phyloP scores from a whole-genome alignment of 208 protist genomes.

The Acanthamoeba divionensis region DNA sequence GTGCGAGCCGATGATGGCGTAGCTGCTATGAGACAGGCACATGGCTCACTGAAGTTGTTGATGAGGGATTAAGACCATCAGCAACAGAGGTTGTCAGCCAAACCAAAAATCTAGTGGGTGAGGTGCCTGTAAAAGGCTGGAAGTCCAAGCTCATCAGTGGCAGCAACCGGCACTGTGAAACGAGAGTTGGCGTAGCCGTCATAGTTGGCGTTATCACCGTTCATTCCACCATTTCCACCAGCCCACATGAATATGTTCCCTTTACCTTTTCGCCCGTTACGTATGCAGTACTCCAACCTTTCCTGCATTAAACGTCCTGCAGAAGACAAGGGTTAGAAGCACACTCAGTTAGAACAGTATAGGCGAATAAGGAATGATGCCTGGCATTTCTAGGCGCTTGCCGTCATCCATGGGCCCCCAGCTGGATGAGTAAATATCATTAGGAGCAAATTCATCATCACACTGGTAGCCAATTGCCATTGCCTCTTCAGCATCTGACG shows the following conservation, averaged over 20 bases:
- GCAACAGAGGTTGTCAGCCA: neutral
- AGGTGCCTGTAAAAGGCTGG: conserved; percentile 46
- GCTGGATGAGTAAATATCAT: conserved; percentile 59
- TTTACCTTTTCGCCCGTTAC: conserved; percentile 52
- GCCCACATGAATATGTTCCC: conserved; percentile 68
- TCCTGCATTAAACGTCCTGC: neutral
- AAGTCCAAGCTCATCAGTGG: neutral
- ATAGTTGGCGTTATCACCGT: conserved; percentile 64
- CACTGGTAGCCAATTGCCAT: conserved; percentile 6
- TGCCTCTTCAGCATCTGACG: neutral
- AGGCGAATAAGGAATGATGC: too few species aligned
- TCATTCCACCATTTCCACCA: conserved; percentile 59
- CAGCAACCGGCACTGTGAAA: conserved; percentile 63
- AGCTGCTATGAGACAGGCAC: conserved; percentile 21
- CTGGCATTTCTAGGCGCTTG: conserved; percentile 54
- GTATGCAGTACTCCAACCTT: conserved; percentile 47
- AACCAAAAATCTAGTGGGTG: neutral
- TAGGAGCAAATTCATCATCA: neutral
- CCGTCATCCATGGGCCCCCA: conserved; percentile 70
- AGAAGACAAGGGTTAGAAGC: neutral
- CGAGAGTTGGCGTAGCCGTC: conserved; percentile 66
- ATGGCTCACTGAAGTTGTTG: neutral
- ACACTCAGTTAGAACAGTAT: too few species aligned
- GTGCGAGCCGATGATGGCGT: conserved; percentile 35
- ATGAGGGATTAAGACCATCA: neutral